Evolutionary conservation across 371 early-diverging fungal genomes (phyloP).

Genomic region (Apophysomyces elegans): DNA sequence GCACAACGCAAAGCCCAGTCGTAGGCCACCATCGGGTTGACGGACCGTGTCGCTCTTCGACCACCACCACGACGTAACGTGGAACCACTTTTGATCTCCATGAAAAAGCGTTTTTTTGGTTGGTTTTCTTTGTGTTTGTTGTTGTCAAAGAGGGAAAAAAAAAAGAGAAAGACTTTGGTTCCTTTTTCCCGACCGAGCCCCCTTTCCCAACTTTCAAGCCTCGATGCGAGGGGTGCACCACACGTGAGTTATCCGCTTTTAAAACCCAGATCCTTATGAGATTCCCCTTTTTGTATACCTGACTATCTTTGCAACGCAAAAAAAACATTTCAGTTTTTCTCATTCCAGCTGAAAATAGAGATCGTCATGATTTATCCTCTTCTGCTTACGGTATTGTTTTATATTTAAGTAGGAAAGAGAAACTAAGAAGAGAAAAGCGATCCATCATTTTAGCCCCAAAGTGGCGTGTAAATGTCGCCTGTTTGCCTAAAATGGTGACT

Average conservation of each 20-base stretch:
- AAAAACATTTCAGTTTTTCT: no score
- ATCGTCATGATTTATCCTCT: no score
- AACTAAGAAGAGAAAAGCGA: no score
- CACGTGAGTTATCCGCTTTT: no score
- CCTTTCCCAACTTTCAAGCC: neutral
- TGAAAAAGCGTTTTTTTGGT: neutral
- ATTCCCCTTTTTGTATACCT: neutral
- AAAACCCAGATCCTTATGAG: neutral
- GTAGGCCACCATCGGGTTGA: conserved; percentile 29
- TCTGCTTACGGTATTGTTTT: no score
- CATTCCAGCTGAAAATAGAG: no score
- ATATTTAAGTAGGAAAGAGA: no score
- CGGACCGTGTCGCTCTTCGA: conserved; percentile 16
- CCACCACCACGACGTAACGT: conserved; percentile 31
- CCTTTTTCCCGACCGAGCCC: conserved; percentile 6
- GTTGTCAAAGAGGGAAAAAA: conserved; percentile 1
- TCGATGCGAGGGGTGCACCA: no score
- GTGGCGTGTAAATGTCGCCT: no score
- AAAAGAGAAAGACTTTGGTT: neutral
- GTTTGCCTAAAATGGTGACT: no score
- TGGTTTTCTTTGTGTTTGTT: neutral
- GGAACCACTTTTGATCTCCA: conserved; percentile 33
- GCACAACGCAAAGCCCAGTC: conserved; percentile 38
- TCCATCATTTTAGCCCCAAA: no score
- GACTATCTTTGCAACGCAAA: no score